phyloP scores from a whole-genome alignment of 2,329 filamentous ascomycete genomes.

The Diaporthe vexans region DNA sequence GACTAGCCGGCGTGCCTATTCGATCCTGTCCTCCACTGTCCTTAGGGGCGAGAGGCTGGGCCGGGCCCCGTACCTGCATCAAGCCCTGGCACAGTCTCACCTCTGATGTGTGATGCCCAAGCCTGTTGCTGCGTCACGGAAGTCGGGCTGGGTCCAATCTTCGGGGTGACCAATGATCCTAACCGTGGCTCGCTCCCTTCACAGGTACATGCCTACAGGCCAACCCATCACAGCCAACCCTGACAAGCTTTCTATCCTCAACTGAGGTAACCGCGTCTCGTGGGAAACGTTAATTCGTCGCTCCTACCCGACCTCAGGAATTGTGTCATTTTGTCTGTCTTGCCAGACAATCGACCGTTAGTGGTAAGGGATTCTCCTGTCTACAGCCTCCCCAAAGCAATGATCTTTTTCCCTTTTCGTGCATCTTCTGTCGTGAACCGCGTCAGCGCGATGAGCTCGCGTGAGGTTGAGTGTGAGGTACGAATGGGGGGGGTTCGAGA shows the following conservation, averaged over 20 bases:
- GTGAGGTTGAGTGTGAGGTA: constrained; percentile 16
- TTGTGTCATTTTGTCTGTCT: constrained; percentile 63
- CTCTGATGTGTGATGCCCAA: constrained; percentile 12
- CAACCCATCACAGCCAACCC: constrained; percentile 50
- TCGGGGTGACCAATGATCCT: constrained; percentile 29
- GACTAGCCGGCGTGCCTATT: constrained; percentile 28
- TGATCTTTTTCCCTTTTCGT: constrained; percentile 29
- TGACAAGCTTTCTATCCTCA: constrained; percentile 52
- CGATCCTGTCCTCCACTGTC: background rate
- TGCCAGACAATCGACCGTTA: constrained; percentile 58
- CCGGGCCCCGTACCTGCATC: constrained; percentile 36
- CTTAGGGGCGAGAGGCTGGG: background rate
- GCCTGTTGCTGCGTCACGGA: constrained; percentile 6
- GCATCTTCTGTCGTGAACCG: constrained; percentile 23
- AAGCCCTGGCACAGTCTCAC: constrained; percentile 34
- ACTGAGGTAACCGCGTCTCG: constrained; percentile 58
- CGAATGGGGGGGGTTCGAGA: background rate
- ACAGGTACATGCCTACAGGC: constrained; percentile 60
- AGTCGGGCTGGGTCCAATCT: background rate
- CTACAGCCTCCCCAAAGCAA: constrained; percentile 17
- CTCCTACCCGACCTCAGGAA: constrained; percentile 67
- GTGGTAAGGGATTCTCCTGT: constrained; percentile 63
- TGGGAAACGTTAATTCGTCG: constrained; percentile 77
- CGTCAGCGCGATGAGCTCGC: constrained; percentile 10
- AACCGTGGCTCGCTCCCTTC: constrained; percentile 49